Evolutionary conservation across 2,329 filamentous ascomycete species (phyloP), one percentile per base, ranked within the genome.

Genomic region (Aspergillus fructus): DNA sequence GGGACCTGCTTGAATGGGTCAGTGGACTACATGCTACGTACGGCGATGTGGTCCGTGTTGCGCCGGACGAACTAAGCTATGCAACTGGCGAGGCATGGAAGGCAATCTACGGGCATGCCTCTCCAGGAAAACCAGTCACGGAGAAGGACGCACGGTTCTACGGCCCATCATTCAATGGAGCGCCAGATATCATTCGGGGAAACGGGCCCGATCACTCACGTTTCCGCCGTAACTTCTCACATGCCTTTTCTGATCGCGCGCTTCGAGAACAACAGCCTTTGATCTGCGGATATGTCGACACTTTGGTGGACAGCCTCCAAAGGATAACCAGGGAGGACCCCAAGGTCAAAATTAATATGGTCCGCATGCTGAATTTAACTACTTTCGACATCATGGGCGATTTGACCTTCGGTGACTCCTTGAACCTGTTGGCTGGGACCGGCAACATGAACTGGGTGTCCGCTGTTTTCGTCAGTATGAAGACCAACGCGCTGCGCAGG

Each of bases 21-120:
- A 62, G 60, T 19, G 33, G 50, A 2, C 60, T 71, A 2, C 68
- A 71, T 37, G 60, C 60, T 8, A 49, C 55, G 13, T 69, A 70
- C 40, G 69, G 69, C 3, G 60, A 68, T 3, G 64, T 77, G 2
- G 73, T 79, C 17, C 71, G 78, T 2, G 70, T 76, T 13, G 66
- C 68, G 0, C 78, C 78, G 0, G 70, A 71, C 39, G 68, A 76
- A 24, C 62, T 80, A 3, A 74, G 69, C 17, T 76, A 74, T 58
- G 66, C 67, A 21, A 59, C 55, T 24, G 59, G 64, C 7, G 50
- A 63, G 6, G 69, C 67, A 17, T 75, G 69, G 70, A 71, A 71
- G 49, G 69, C 69, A 7, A 73, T 76, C 34, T 75, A 76, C 49
- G 72, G 71, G 8, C 66, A 68, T 41, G 67, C 69, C 9, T 64